These are phyloP conservation scores for Termitomyces sp. DNA, from an alignment of 768 basidiomycete genomes.

Conservation along the genomic window DNA sequence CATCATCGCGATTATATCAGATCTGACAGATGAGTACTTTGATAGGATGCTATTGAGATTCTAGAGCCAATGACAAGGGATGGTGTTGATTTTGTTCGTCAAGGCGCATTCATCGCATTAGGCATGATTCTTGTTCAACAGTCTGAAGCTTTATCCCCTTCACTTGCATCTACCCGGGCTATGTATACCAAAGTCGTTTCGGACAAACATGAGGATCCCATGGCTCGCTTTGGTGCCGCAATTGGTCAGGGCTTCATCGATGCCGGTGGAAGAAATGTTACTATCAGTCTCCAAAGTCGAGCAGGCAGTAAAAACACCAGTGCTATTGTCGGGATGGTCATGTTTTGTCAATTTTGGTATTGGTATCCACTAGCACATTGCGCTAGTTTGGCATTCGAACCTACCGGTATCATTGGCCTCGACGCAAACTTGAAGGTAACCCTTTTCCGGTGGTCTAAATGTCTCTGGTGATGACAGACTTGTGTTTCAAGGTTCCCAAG, in stretches of 20 bases:
- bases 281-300: slow-evolving; percentile 89
- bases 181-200: slow-evolving; percentile 85
- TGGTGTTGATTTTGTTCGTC: slow-evolving; percentile 96
- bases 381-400: slow-evolving; percentile 88
- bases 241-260: slow-evolving; percentile 97
- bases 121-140: slow-evolving; percentile 98
- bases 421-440: slow-evolving; percentile 79
- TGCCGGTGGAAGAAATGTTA: slow-evolving; percentile 95
- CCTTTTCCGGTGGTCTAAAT: background rate
- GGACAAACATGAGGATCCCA: slow-evolving; percentile 98
- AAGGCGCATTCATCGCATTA: slow-evolving; percentile 93
- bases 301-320: slow-evolving; percentile 91
- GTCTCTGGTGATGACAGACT: slow-evolving; percentile 3
- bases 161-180: slow-evolving; percentile 75
- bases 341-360: slow-evolving; percentile 99
- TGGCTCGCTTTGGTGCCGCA: slow-evolving; percentile 97
- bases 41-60: slow-evolving; percentile 91
- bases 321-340: slow-evolving; percentile 95
- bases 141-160: slow-evolving; percentile 85
- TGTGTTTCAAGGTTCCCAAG: slow-evolving; percentile 70
- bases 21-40: background rate
- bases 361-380: slow-evolving; percentile 98
- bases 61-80: slow-evolving; percentile 98
- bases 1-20: no score
- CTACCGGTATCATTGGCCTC: slow-evolving; percentile 92